Evolutionary conservation across 1,284 basidiomycete species (phyloP).

Genomic region (Trichosporon faecale): DNA sequence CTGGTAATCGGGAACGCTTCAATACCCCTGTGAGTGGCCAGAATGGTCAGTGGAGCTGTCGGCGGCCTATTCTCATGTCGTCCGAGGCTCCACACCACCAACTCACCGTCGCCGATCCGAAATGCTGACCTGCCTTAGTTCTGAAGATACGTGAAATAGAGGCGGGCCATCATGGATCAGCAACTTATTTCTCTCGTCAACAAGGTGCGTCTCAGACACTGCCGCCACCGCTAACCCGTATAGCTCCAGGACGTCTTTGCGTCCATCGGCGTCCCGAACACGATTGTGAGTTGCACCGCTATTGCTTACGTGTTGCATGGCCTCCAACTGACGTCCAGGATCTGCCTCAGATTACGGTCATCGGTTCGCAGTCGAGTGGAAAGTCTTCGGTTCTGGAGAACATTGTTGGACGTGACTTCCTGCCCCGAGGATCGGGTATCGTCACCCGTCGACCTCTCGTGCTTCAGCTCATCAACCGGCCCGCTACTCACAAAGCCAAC

Average conservation of each 20-base stretch:
- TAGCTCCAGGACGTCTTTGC: slow-evolving; percentile 59
- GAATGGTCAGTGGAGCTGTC: not conserved
- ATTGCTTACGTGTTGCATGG: not conserved
- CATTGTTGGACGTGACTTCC: slow-evolving; percentile 93
- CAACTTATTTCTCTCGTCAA: slow-evolving; percentile 53
- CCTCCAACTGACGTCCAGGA: slow-evolving; percentile 43
- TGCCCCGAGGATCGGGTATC: slow-evolving; percentile 72
- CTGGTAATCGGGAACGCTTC: not conserved
- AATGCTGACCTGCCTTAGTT: not conserved
- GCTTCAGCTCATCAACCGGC: slow-evolving; percentile 89
- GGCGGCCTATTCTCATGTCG: not conserved
- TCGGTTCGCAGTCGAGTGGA: slow-evolving; percentile 57
- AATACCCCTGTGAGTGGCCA: not conserved
- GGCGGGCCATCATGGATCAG: slow-evolving; percentile 48
- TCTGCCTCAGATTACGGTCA: slow-evolving; percentile 59
- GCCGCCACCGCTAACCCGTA: slow-evolving; percentile 14
- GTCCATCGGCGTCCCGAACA: slow-evolving; percentile 54
- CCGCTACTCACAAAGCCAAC: slow-evolving; percentile 58
- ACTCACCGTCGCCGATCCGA: not conserved
- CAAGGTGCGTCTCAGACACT: slow-evolving; percentile 38
- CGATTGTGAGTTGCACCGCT: slow-evolving; percentile 41
- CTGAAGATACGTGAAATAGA: not conserved
- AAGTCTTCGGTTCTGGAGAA: slow-evolving; percentile 65
- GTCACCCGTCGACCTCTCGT: slow-evolving; percentile 84
- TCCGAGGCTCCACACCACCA: not conserved